Evolutionary conservation across 306 rosid genomes (phyloP), one percentile per base, ranked within the genome.

Genomic region (Astragalus membranaceus): DNA sequence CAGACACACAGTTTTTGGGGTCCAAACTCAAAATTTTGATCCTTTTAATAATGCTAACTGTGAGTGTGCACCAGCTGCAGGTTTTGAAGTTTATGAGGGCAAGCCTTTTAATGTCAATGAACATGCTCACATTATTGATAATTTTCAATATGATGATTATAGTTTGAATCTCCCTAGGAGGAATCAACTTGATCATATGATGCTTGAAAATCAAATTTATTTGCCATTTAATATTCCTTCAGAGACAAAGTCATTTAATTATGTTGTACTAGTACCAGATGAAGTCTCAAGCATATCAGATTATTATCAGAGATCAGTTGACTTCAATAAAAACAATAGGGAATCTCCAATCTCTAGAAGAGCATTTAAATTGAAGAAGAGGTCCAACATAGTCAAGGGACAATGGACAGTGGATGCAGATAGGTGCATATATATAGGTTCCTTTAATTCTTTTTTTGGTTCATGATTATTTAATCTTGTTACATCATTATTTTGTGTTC

Each of bases 391-490:
- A 14, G 85, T 94, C 74, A 94, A 94, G 83, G 99, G 99, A 0
- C 99, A 91, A 35, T 94, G 99, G 99, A 87, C 92, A 2, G 71
- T 67, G 57, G 92, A 90, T 52, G 99, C 88, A 86, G 97, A 94
- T 80, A 86, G 97, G 97, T 94, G 73, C n/a, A 23, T 3, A 29
- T 36, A 16, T 10, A 12, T 35, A 12, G 10, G 53, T 57, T 47
- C 51, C 68, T 36, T 71, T 23, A n/a, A 35, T n/a, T n/a, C 3
- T 48, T 2, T 49, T 23, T 16, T 23, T n/a, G 6, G 33, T 47
- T 0, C 35, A 43, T 74, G 68, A 15, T 33, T 42, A 71, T 71
- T 32, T 11, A 55, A 59, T 30, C 35, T 56, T 26, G 3, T 77
- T 15, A 13, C 59, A 66, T 33, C 11, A 60, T n/a, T 39, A 20